Percentiles rank a stretch among this genome's conserved stretches.
These are phyloP conservation scores for Clarireedia sp. DNA, from an alignment of 2,329 filamentous ascomycete genomes.

Conservation along the genomic window DNA sequence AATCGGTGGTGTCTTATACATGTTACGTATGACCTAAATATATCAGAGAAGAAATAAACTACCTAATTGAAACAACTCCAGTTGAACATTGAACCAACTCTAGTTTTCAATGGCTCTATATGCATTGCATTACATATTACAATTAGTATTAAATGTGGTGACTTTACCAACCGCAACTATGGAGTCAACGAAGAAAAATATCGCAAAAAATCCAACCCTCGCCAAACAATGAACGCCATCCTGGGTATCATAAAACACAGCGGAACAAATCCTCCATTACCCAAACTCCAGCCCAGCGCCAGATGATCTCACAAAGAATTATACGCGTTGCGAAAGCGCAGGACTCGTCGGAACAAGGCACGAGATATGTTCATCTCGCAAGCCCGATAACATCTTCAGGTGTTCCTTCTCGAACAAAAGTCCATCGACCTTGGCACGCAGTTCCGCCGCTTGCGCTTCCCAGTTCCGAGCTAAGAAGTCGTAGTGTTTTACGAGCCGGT, in stretches of 20 bases:
- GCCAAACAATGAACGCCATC: no score
- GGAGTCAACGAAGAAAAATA: not conserved
- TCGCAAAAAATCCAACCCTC: not conserved
- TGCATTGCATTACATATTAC: no score
- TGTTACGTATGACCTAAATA: constrained; percentile 1
- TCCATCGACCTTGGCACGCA: not conserved
- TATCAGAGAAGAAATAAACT: constrained; percentile 3
- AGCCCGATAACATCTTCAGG: not conserved
- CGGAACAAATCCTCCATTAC: not conserved
- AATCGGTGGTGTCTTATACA: constrained; percentile 5
- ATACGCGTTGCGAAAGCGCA: not conserved
- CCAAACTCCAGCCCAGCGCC: not conserved
- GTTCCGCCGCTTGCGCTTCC: not conserved
- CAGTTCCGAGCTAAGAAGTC: not conserved
- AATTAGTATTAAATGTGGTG: not conserved
- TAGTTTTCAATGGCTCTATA: not conserved
- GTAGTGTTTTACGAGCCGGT: not conserved
- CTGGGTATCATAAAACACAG: not conserved
- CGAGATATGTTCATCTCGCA: not conserved
- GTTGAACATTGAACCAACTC: no score
- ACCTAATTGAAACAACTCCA: not conserved
- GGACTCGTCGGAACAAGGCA: not conserved
- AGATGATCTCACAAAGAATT: not conserved
- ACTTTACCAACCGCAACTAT: not conserved
- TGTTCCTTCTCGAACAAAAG: not conserved